These are phyloP conservation scores for Lepidopterella palustris DNA, from an alignment of 495 filamentous ascomycete genomes.

Conservation along the genomic window DNA sequence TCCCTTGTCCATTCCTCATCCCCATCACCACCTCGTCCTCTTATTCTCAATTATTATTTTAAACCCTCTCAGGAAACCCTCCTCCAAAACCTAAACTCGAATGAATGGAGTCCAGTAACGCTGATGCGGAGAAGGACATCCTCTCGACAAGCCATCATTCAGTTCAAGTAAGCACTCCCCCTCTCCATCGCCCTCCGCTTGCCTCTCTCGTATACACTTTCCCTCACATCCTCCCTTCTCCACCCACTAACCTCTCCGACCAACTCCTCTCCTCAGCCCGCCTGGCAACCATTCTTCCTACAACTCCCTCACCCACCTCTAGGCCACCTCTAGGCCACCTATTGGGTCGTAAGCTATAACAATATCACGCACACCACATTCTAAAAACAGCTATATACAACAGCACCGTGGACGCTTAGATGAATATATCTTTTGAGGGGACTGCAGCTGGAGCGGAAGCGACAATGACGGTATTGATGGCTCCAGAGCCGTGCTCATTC, in stretches of 20 bases:
- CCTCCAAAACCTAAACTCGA: constrained; percentile 35
- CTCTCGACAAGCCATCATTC: constrained; percentile 43
- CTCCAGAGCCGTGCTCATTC: constrained; percentile 39
- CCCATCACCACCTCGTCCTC: neutral
- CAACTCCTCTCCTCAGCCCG: constrained; percentile 39
- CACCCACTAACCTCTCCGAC: constrained; percentile 32
- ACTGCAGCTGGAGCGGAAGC: constrained; percentile 42
- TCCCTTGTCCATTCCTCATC: too few species aligned
- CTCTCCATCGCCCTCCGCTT: too few species aligned
- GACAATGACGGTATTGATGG: constrained; percentile 53
- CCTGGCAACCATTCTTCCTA: constrained; percentile 51
- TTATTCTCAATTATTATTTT: neutral
- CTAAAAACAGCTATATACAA: constrained; percentile 67
- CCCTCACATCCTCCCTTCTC: constrained; percentile 31
- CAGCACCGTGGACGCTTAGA: constrained; percentile 44
- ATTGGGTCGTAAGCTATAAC: constrained; percentile 50
- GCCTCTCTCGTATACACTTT: too few species aligned
- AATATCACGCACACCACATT: constrained; percentile 38
- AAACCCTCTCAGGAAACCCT: constrained; percentile 21
- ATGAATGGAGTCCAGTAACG: constrained; percentile 35
- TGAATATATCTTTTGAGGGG: constrained; percentile 52
- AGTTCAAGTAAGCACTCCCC: constrained; percentile 33
- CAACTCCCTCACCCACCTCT: too few species aligned
- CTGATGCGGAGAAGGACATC: constrained; percentile 28
- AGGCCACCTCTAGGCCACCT: constrained; percentile 49